Conservation (phyloP, 495 filamentous ascomycete species). For the Apodospora peruviana region DNA sequence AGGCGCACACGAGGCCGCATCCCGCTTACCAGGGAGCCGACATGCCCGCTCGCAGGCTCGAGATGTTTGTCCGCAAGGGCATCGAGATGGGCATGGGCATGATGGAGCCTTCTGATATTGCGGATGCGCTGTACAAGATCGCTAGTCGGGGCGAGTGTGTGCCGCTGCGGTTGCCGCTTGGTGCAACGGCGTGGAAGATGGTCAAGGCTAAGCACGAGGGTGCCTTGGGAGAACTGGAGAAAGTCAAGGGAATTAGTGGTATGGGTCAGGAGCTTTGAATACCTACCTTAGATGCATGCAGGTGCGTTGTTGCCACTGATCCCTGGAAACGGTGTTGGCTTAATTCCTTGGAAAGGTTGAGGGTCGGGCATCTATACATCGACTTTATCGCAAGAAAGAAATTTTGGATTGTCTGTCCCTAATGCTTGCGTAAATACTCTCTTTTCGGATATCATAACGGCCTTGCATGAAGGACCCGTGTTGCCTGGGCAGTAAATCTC, state of each 20-base stretch:
- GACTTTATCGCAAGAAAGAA: no score
- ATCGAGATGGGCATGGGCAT: conserved; percentile 16
- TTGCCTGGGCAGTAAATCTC: no score
- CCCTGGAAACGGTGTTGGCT: no score
- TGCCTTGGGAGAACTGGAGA: conserved; percentile 30
- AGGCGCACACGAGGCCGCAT: conserved; percentile 21
- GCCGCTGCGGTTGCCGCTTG: conserved; percentile 41
- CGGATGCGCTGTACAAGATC: conserved; percentile 32
- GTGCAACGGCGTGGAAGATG: conserved; percentile 35
- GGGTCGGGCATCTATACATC: no score
- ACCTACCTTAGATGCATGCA: no score
- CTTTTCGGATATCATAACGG: no score
- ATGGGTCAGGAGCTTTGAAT: conserved; percentile 10
- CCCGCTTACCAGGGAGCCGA: conserved; percentile 32
- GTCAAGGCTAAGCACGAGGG: conserved; percentile 29
- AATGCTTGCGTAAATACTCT: no score
- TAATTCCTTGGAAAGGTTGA: no score
- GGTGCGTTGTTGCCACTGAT: no score
- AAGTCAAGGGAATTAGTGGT: conserved; percentile 24
- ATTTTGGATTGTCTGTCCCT: no score
- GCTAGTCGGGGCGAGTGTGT: conserved; percentile 32
- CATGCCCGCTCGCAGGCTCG: conserved; percentile 34
- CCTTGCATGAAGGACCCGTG: no score
- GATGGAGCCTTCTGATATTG: conserved; percentile 25
- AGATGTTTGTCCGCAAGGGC: conserved; percentile 32